phyloP scores from a whole-genome alignment of 139 green algal species.

The Chlamydomonas eustigma region DNA sequence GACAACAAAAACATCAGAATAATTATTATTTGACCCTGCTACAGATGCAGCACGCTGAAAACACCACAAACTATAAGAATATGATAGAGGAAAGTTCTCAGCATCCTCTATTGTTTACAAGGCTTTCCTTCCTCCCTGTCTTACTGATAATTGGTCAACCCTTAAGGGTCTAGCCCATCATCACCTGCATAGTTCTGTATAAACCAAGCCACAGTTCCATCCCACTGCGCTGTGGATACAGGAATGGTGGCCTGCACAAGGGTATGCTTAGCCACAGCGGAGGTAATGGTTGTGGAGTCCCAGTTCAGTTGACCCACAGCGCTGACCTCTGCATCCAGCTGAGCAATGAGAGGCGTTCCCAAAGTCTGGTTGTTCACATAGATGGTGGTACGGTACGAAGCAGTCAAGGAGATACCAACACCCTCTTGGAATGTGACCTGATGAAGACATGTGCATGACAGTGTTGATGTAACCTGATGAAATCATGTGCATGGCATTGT shows the following conservation, averaged over 20 bases:
- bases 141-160: too few relatives aligned
- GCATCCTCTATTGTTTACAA: background rate
- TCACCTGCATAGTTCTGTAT: constrained; percentile 25
- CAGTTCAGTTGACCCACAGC: constrained; percentile 14
- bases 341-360: constrained; percentile 27
- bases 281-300: constrained; percentile 26
- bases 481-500: background rate
- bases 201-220: constrained; percentile 24
- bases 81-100: background rate
- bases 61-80: too few relatives aligned
- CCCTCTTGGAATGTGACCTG: constrained; percentile 18
- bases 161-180: too few relatives aligned
- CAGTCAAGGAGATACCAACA: constrained; percentile 7
- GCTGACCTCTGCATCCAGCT: constrained; percentile 3
- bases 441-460: too few relatives aligned
- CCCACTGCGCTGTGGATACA: constrained; percentile 28
- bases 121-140: too few relatives aligned
- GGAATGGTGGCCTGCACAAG: constrained; percentile 28
- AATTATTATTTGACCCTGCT: too few relatives aligned
- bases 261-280: constrained; percentile 15
- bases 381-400: constrained; percentile 15
- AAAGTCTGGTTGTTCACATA: constrained; percentile 30
- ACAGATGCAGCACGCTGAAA: too few relatives aligned
- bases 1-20: too few relatives aligned
- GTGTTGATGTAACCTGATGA: background rate